Evolutionary conservation across 164 flowering plant species (phyloP).

Genomic region (Piper longum): DNA sequence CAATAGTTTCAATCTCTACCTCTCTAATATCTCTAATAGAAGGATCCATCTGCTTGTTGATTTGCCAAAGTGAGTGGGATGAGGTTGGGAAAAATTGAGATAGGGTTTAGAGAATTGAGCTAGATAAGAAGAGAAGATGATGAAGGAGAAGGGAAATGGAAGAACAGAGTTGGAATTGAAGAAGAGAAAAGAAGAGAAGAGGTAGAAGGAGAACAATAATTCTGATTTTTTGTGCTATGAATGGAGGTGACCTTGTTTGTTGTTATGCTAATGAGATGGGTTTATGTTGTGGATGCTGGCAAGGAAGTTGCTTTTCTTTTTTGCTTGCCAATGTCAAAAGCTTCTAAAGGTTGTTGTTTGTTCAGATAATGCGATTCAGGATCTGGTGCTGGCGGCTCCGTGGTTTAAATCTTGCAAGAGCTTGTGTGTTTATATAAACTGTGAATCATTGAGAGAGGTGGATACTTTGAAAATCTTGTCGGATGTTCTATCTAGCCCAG

Average conservation of each 20-base stretch:
- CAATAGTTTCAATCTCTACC: too few relatives aligned
- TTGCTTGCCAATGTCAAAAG: background rate
- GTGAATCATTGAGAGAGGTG: constrained; percentile 75
- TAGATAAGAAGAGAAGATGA: too few relatives aligned
- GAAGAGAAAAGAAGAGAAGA: background rate
- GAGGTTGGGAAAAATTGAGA: too few relatives aligned
- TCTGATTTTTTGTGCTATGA: too few relatives aligned
- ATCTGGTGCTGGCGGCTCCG: constrained; percentile 53
- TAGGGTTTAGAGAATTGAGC: too few relatives aligned
- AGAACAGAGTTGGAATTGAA: too few relatives aligned
- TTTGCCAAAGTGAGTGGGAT: too few relatives aligned
- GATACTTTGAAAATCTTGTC: constrained; percentile 59
- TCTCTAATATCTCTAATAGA: too few relatives aligned
- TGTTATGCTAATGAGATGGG: too few relatives aligned
- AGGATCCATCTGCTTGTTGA: too few relatives aligned
- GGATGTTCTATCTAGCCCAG: constrained; percentile 32
- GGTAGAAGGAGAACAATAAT: background rate
- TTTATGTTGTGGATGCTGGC: background rate
- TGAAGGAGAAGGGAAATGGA: too few relatives aligned
- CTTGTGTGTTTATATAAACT: constrained; percentile 88
- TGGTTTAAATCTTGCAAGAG: constrained; percentile 76
- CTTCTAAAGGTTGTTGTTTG: background rate
- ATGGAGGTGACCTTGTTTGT: background rate
- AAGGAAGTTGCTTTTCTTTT: background rate
- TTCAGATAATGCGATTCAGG: constrained; percentile 71